Evolutionary conservation across 2,329 filamentous ascomycete species (phyloP).

Genomic region (Falciphora oryzae): DNA sequence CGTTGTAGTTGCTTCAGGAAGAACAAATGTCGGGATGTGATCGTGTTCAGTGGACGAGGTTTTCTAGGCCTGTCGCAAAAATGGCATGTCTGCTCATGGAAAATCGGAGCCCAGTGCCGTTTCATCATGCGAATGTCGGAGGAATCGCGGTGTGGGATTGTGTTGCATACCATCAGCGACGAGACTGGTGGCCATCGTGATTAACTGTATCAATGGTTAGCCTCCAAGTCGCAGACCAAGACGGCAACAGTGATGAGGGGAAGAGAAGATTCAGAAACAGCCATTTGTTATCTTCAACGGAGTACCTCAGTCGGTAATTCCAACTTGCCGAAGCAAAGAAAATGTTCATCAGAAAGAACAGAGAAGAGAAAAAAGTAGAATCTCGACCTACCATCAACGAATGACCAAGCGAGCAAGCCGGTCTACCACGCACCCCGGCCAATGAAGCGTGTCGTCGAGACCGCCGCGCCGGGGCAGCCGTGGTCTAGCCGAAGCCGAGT

Average conservation of each 20-base stretch:
- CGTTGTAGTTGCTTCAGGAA: not conserved
- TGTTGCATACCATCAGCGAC: no score
- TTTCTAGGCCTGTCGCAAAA: constrained; percentile 98
- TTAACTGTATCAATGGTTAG: constrained; percentile 1
- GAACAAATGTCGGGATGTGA: not conserved
- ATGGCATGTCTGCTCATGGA: constrained; percentile 79
- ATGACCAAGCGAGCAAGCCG: not conserved
- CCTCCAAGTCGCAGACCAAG: not conserved
- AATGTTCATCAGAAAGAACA: constrained; percentile 57
- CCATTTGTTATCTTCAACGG: constrained; percentile 78
- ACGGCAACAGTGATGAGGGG: not conserved
- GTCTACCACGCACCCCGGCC: not conserved
- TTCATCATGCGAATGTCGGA: constrained; percentile 61
- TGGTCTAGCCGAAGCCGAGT: not conserved
- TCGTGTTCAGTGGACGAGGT: constrained; percentile 88
- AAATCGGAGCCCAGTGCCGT: constrained; percentile 95
- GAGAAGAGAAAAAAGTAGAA: constrained; percentile 9
- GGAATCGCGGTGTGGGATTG: constrained; percentile 10
- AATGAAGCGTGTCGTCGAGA: not conserved
- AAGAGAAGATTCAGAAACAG: constrained; percentile 64
- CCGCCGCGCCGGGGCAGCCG: not conserved
- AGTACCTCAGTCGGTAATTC: constrained; percentile 86
- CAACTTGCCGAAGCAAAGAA: constrained; percentile 69
- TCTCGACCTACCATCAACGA: not conserved
- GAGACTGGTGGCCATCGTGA: not conserved